A percentile compares a stretch with the other conserved stretches of the same genome.
Evolutionary conservation across 371 early-diverging fungal species (phyloP).

Genomic region (Choanephora cucurbitarum): DNA sequence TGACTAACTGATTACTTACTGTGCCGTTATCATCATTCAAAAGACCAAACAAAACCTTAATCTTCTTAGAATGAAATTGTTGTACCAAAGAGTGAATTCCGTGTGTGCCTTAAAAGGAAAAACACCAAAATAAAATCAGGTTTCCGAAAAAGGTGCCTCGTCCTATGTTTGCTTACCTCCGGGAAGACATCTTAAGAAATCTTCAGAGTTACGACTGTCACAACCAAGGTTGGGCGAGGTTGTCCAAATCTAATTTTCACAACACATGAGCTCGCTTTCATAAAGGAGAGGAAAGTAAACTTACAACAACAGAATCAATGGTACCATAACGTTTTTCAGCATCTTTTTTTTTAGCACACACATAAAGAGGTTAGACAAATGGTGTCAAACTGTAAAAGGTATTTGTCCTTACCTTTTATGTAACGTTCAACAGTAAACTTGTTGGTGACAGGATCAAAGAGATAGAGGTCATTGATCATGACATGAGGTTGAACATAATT

Average conservation of each 20-base stretch:
- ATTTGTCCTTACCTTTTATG: conserved; percentile 21
- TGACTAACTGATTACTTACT: no score
- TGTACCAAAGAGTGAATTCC: conserved; percentile 25
- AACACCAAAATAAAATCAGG: no score
- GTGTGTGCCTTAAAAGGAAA: conserved; percentile 22
- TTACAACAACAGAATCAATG: conserved; percentile 35
- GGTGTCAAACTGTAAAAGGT: no score
- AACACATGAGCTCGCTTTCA: no score
- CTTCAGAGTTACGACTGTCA: conserved; percentile 36
- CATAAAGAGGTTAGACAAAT: no score
- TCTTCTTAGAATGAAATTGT: conserved; percentile 20
- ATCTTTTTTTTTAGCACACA: no score
- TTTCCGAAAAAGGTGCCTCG: no score
- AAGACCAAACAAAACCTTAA: conserved; percentile 29
- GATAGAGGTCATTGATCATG: conserved; percentile 29
- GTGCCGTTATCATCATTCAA: conserved; percentile 31
- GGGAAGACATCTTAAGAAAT: conserved; percentile 30
- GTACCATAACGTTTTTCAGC: conserved; percentile 25
- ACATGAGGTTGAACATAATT: conserved; percentile 33
- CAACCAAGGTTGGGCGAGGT: conserved; percentile 29
- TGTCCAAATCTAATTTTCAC: conserved; percentile 32
- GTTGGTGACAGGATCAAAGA: conserved; percentile 27
- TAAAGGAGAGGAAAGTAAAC: no score
- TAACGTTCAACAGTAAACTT: conserved; percentile 29
- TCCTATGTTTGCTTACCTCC: conserved; percentile 16